Base-by-base conservation (phyloP, 208 protist species). In the Acanthamoeba lugdunensis region DNA sequence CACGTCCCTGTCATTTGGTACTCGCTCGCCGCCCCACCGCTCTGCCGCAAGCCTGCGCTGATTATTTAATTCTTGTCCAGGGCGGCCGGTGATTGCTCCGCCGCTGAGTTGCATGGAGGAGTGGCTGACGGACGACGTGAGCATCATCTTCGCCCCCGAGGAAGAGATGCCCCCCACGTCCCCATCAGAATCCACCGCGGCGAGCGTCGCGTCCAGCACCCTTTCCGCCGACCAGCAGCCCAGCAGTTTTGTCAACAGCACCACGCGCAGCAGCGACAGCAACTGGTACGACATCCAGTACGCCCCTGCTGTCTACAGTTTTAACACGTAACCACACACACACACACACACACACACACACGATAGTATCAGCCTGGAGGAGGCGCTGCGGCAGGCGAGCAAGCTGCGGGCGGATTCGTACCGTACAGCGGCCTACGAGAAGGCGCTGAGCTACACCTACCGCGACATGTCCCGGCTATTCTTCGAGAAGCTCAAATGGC, bases 401-500 rank as follows among this genome's bases (percentile, higher is more conserved):
- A 79, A 79, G 21, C 71, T 79, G 71, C 71, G 71, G 33, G 71
- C 25, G 16, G 71, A 79, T 23, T 79, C 71, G 23, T 79, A n/a
- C 71, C 71, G 71, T 4, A 37, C 28, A 33, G 71, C 71, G 30
- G 71, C 71, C 71, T 48, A 50, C 33, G 9, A 37, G 37, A 79
- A 79, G 30, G 71, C 71, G 37, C 71, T 37, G 14, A 37, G 71
- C 71, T 79, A 79, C 71, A 79, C 71, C 71, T 79, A 79, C 33
- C 71, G 71, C 33, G 71, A 79, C 30, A 79, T 79, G 71, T 79
- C 71, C 30, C 28, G 71, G 5, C 71, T 48, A 33, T 79, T 79
- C 71, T 79, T 79, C 30, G 71, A 79, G 71, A 79, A 79, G 71
- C 30, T 79, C 30, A 79, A 79, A 28, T 79, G 71, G 71, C 71